Base-by-base conservation (phyloP, 371 early-diverging fungal genomes). In the Actinomucor elegans region DNA sequence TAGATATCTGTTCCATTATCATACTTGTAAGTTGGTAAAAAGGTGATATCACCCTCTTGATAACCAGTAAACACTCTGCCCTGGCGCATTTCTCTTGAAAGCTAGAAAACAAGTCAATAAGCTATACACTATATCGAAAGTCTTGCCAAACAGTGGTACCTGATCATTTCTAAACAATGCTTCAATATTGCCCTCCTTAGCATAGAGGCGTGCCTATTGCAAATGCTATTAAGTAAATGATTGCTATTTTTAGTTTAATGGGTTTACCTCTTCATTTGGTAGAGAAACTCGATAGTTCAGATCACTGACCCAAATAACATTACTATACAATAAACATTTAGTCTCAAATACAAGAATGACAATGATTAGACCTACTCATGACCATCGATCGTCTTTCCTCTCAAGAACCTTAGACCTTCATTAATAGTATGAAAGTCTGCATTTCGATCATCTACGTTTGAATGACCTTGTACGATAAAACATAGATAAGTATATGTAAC, bases 11-110 rank as follows among this genome's bases (percentile, higher is more conserved):
- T 91, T 0, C 94, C 93, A 55, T 86, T 84, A 58, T 94, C 91
- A 64, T 89, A 97, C 67, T 96, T 96, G 75, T 98, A 98, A 0
- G 98, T 98, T 1, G 99, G 99, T 14, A 77, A 70, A 64, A 98
- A 98, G 0, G 71, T 77, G 21, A 97, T 87, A 0, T 71, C 73
- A 0, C 87, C 92, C 71, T 98, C 98, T 27, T 77, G 63, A 66
- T 90, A 98, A 0, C 83, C 89, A 5, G 52, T 69, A 61, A 98
- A 98, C 14, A 84, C 85, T 11, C 66, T 62, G 0, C 88, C 86
- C 4, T 61, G 53, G 6, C 67, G 74, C 73, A 88, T 85, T 64
- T 88, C 85, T 26, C 75, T 62, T 48, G 65, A 66, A 14, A 96
- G 81, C 82, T 96, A 85, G 42, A 69, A n/a, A n/a, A n/a, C n/a